phyloP scores from a whole-genome alignment of 2,329 filamentous ascomycete species.

The Coniochaeta hoffmannii region DNA sequence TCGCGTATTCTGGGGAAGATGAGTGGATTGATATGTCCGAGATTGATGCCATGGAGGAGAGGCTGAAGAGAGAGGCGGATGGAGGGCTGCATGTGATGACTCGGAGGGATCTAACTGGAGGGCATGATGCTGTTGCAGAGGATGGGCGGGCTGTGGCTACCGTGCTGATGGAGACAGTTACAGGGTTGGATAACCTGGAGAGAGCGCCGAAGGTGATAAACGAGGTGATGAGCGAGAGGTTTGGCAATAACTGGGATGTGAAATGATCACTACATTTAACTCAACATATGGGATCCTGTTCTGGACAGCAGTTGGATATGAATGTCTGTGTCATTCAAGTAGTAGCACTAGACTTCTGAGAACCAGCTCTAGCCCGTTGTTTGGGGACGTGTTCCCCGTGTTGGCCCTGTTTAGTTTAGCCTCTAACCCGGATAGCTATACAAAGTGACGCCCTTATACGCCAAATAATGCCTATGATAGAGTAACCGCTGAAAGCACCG shows the following conservation, averaged over 20 bases:
- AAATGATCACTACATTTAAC: no score
- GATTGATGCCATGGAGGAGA: constrained; percentile 45
- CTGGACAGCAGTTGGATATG: no score
- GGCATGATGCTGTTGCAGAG: constrained; percentile 58
- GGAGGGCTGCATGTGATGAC: constrained; percentile 23
- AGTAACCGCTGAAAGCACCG: neutral
- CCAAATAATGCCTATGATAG: neutral
- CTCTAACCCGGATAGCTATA: neutral
- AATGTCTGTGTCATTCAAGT: no score
- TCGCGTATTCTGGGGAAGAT: constrained; percentile 40
- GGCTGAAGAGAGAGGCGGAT: constrained; percentile 32
- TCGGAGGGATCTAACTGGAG: constrained; percentile 42
- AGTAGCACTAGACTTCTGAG: no score
- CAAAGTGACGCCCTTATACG: neutral
- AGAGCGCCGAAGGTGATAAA: no score
- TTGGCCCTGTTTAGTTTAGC: neutral
- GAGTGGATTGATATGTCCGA: constrained; percentile 49
- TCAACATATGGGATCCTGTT: no score
- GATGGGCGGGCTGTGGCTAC: constrained; percentile 31
- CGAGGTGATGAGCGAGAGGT: neutral
- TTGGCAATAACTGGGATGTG: no score
- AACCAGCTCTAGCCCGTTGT: no score
- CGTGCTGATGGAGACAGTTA: neutral
- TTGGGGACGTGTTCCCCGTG: no score
- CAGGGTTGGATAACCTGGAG: neutral